Evolutionary conservation across 495 filamentous ascomycete species (phyloP), one percentile per base, ranked within the genome.

Genomic region (Pyrenopolyporus hunteri): DNA sequence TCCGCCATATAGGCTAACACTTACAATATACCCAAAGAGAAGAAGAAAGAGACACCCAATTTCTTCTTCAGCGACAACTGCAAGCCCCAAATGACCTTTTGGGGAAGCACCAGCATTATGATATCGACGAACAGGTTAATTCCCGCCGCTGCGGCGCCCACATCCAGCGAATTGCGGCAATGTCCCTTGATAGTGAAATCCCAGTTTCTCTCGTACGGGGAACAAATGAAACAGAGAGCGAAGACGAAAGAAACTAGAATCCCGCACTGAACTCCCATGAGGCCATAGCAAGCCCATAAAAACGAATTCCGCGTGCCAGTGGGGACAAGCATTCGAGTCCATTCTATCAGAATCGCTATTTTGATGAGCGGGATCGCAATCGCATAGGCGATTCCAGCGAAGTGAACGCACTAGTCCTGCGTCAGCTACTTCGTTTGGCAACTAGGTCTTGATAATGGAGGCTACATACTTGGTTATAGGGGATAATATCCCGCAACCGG

Each of bases 1-100:
- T 35, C 22, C n/a, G 8, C 17, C 23, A 36, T 42, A 9, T n/a
- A n/a, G n/a, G 3, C 29, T 40, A 19, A 0, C 23, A 71, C 73
- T 59, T 61, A 79, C 76, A 78, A 45, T 2, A 73, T 59, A 40
- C 76, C 76, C 1, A 78, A 32, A 3, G 63, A 60, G 51, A 79
- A 79, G 35, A 79, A 68, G 19, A 77, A 20, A 0, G 66, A 69
- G 3, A 77, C 58, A 39, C 68, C 70, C 7, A 75, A 28, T 44
- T 59, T 73, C 62, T 73, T 73, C 20, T 52, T 39, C 16, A 49
- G 33, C 2, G 59, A 63, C 44, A 75, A 29, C 16, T 72, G 65
- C 57, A 79, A 49, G n/a, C 16, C 57, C 66, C 73, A 78, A 37
- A 79, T 70, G 16, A 71, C 63, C 28, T 52, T 47, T 25, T 78